Evolutionary conservation across 1,284 basidiomycete species (phyloP), one percentile per base, ranked within the genome.

Genomic region (Trametes sp.): DNA sequence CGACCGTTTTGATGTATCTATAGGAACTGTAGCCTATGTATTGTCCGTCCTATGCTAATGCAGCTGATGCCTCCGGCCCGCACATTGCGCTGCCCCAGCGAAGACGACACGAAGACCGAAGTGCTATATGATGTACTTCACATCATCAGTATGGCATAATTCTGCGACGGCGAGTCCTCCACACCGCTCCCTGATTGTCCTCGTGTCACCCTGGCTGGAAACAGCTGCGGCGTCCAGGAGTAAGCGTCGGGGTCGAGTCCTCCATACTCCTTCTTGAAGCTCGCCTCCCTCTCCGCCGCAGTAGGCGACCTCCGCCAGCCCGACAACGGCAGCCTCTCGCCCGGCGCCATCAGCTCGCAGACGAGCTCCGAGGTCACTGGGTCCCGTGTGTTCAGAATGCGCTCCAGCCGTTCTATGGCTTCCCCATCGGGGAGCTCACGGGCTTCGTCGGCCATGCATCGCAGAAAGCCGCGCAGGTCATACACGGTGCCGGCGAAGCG

Each of bases 11-110:
- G 26, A 23, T 54, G 53, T 54, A 54, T 54, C 53, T 44, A 45
- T 54, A 54, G 41, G 53, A 54, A 9, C 10, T 54, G 53, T 54
- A 54, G 53, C 53, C 53, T 45, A 54, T 54, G 53, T 53, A 53
- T 28, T 24, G 38, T 21, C 16, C 5, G 7, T 36, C 38, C 19
- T n/a, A 42, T 53, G 51, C 51, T 41, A 53, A 53, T 53, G 45
- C 11, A 44, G 21, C 5, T 44, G 9, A n/a, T 21, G 16, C 26
- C 24, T 26, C n/a, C n/a, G n/a, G n/a, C n/a, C n/a, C n/a, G n/a
- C n/a, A n/a, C n/a, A n/a, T n/a, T n/a, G n/a, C n/a, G n/a, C n/a
- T n/a, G n/a, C n/a, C n/a, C n/a, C n/a, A n/a, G n/a, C n/a, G n/a
- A n/a, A n/a, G n/a, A n/a, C n/a, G n/a, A n/a, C n/a, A n/a, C n/a